Evolutionary conservation across 2,329 filamentous ascomycete genomes (phyloP), one percentile per base, ranked within the genome.

Genomic region (Microdochium bolleyi): DNA sequence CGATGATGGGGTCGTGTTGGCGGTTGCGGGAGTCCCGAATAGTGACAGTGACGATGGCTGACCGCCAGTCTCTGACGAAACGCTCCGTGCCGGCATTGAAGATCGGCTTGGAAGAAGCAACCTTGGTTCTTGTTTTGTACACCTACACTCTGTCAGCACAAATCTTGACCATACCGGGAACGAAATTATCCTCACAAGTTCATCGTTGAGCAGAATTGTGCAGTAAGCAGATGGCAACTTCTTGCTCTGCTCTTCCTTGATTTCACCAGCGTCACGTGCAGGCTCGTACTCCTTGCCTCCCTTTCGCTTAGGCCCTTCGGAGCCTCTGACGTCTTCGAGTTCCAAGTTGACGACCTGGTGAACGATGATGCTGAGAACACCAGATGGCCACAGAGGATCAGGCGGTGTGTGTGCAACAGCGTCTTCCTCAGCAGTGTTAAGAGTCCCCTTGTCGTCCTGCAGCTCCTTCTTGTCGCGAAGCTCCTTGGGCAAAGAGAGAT

Each of bases 291-390:
- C 92, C 54, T 63, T 62, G 34, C 82, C 83, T 30, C 89, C 90
- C 65, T 89, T 94, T 24, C 88, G 79, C 61, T 87, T 92, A 4
- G 91, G 89, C 24, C 65, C 65, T 8, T 84, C 72, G 13, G 86
- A 94, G 1, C 92, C 92, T 64, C 94, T 90, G 67, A 95, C 82
- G 59, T 96, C 92, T 55, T 88, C 85, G n/a, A 96, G 76, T 68
- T 96, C 91, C 9, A 99, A 79, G 56, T 94, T 95, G 59, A 96
- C 92, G 58, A 97, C 95, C 67, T 97, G 92, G 64, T 97, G 92
- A 24, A 97, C 79, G 46, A 97, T 79, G 37, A 97, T 71, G 61
- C 87, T 91, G 64, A 92, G 84, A 21, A 99, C 77, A 53, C 94
- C 94, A 60, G 88, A 95, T 1, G 92, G 94, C 90, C 91, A 97